phyloP scores from a whole-genome alignment of 352 stramenopile genomes.

The Nothophytophthora sp. region DNA sequence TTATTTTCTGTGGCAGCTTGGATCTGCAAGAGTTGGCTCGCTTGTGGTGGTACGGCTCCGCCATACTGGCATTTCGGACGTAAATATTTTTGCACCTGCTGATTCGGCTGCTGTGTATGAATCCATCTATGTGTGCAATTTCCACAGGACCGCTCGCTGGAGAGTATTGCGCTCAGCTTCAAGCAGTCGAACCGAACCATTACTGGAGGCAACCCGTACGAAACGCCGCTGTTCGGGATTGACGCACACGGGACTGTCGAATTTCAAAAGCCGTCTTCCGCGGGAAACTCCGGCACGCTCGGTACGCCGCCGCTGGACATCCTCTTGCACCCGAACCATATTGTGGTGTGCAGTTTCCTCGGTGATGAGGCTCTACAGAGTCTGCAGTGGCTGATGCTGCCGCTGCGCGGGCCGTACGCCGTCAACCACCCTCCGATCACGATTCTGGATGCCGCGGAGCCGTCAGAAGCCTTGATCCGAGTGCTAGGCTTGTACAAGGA shows the following conservation, averaged over 20 bases:
- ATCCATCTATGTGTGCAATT: too few relatives aligned
- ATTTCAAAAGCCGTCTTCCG: constrained; percentile 26
- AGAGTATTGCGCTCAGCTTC: constrained; percentile 51
- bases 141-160: constrained; percentile 72
- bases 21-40: constrained; percentile 33
- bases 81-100: too few relatives aligned
- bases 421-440: constrained; percentile 69
- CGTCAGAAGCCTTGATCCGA: constrained; percentile 46
- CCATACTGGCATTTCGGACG: too few relatives aligned
- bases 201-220: constrained; percentile 44
- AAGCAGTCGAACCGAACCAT: constrained; percentile 34
- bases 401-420: constrained; percentile 55
- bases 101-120: too few relatives aligned
- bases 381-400: constrained; percentile 77
- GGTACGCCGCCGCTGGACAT: constrained; percentile 56
- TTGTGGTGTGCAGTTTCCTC: constrained; percentile 86
- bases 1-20: constrained; percentile 23
- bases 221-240: constrained; percentile 29
- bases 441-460: constrained; percentile 73
- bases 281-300: constrained; percentile 23
- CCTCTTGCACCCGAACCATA: constrained; percentile 63
- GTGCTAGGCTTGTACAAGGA: constrained; percentile 54
- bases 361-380: constrained; percentile 75
- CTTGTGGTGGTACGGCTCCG: constrained; percentile 44
- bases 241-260: constrained; percentile 19